Conservation (phyloP, 495 filamentous ascomycete species). For the Cryomyces antarcticus region DNA sequence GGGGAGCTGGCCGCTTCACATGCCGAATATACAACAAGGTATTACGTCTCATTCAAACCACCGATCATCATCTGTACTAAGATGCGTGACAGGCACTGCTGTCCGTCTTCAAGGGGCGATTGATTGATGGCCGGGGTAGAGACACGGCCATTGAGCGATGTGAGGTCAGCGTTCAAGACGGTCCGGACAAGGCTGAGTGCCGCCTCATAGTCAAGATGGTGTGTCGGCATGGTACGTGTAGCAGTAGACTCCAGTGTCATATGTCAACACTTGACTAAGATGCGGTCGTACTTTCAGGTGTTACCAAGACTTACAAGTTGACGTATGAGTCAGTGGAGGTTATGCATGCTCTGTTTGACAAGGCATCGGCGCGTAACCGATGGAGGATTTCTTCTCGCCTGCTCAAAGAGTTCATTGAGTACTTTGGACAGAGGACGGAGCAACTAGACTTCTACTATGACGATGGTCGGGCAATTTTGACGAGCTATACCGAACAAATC, state of each 20-base stretch:
- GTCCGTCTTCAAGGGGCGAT: slow-evolving; percentile 50
- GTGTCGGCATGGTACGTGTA: slow-evolving; percentile 54
- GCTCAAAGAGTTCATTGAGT: slow-evolving; percentile 67
- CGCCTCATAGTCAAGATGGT: slow-evolving; percentile 63
- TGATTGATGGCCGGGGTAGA: slow-evolving; percentile 39
- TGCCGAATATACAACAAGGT: slow-evolving; percentile 58
- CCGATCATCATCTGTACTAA: background rate
- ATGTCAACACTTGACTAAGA: background rate
- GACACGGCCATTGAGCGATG: slow-evolving; percentile 70
- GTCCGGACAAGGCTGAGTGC: slow-evolving; percentile 48
- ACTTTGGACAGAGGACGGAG: slow-evolving; percentile 80
- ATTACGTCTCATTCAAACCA: slow-evolving; percentile 2
- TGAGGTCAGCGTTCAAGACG: slow-evolving; percentile 65
- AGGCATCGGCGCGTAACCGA: slow-evolving; percentile 40
- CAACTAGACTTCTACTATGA: slow-evolving; percentile 76
- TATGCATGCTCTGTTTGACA: slow-evolving; percentile 77
- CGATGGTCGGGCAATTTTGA: slow-evolving; percentile 51
- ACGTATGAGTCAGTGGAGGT: slow-evolving; percentile 69
- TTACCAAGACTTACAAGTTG: slow-evolving; percentile 78
- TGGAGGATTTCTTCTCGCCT: slow-evolving; percentile 63
- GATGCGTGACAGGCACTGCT: slow-evolving; percentile 34
- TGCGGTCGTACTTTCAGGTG: slow-evolving; percentile 29
- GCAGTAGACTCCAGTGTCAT: too few relatives aligned
- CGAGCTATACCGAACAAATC: slow-evolving; percentile 87
- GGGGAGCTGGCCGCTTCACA: slow-evolving; percentile 36